Evolutionary conservation across 108 stramenopile genomes (phyloP), one percentile per base, ranked within the genome.

Genomic region (Nitzschia palea): DNA sequence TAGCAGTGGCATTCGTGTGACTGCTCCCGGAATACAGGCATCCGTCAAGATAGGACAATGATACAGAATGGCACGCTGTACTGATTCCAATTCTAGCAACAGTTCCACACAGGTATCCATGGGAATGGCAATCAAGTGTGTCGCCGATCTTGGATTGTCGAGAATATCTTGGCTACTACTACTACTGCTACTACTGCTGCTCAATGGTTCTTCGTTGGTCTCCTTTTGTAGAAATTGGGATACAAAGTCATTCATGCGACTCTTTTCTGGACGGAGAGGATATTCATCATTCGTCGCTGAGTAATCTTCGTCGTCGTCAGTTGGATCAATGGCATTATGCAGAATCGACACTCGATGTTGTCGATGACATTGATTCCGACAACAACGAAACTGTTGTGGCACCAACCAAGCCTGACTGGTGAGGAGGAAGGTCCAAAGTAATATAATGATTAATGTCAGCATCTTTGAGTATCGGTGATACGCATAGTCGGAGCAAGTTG

Each of bases 111-210:
- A 79, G n/a, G 70, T 42, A 4, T 78, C 85, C 64, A 93, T 71
- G n/a, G 91, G 91, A 61, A 93, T 80, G 51, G 85, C 91, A 42
- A 93, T 83, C 70, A 87, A 70, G 59, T 89, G 88, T 14, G 88
- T 86, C 28, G 67, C 37, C 36, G 55, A 30, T 25, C 27, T 15
- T 0, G 44, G 27, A 31, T 65, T 31, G 22, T 68, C 55, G 17
- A 45, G 33, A 47, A 22, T 27, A 23, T 51, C 20, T 10, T 22
- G 50, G 17, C 50, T n/a, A 5, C 18, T 6, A 18, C 55, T 56
- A 14, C 9, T 31, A 9, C 4, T 4, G 30, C 10, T 28, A 31
- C n/a, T 15, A 31, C 5, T 23, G 33, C 59, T 42, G 4, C 23
- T 8, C 8, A 4, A 36, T 37, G 8, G 35, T 40, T 59, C 12